Conservation (phyloP, 163 green algal genomes). For the Smithsoniella earleae region DNA sequence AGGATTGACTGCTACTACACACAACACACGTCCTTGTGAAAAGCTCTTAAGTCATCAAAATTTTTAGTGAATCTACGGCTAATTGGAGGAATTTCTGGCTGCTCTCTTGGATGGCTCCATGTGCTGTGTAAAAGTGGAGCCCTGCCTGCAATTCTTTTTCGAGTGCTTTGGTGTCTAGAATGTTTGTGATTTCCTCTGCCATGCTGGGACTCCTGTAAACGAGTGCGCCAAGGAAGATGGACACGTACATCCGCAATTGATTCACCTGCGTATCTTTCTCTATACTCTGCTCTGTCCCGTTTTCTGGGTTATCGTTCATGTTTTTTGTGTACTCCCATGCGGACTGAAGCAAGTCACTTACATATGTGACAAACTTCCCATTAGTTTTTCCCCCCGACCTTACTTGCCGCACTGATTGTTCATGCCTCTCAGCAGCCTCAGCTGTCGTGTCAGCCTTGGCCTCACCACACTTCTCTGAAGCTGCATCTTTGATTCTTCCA, state of each 20-base stretch:
- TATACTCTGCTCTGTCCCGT: not conserved
- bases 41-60: not conserved
- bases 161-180: not conserved
- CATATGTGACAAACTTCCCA: not conserved
- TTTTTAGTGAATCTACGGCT: slow-evolving; percentile 13
- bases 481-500: no score
- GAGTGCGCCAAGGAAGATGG: slow-evolving; percentile 8
- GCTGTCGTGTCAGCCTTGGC: not conserved
- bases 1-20: not conserved
- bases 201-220: not conserved
- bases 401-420: no score
- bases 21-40: not conserved
- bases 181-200: not conserved
- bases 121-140: slow-evolving; percentile 24
- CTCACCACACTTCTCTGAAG: no score
- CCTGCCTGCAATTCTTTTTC: not conserved
- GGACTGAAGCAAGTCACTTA: not conserved
- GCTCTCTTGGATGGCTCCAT: slow-evolving; percentile 25
- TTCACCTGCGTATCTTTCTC: not conserved
- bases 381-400: not conserved
- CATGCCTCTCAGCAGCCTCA: not conserved
- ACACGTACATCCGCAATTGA: slow-evolving; percentile 14
- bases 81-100: not conserved
- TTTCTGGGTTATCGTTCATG: not conserved
- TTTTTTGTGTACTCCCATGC: not conserved